These are phyloP conservation scores for Ceratobasidium sp. DNA, from an alignment of 1,284 basidiomycete species.

Conservation along the genomic window DNA sequence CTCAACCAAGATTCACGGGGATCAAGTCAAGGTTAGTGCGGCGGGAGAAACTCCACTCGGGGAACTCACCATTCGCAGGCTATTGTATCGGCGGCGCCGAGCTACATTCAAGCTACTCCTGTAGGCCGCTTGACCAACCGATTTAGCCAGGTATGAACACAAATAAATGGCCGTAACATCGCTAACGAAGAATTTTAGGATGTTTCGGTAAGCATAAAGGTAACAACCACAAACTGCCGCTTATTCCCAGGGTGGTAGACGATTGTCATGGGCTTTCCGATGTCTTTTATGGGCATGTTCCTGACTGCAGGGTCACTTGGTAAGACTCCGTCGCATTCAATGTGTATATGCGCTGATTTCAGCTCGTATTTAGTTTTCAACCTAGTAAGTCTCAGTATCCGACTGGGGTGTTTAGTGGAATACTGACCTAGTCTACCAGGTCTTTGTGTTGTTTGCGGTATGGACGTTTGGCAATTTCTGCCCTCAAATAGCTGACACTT, in stretches of 20 bases:
- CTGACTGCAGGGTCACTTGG: slow-evolving; percentile 1
- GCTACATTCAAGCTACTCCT: slow-evolving; percentile 7
- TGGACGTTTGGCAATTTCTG: not conserved
- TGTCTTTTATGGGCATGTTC: slow-evolving; percentile 4
- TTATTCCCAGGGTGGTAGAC: not conserved
- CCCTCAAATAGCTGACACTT: not conserved
- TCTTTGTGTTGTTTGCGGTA: slow-evolving; percentile 10
- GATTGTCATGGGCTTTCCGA: not conserved
- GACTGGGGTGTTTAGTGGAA: too few relatives aligned
- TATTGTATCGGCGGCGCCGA: not conserved
- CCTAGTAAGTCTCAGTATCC: not conserved
- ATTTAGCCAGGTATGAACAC: slow-evolving; percentile 29
- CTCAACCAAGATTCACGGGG: slow-evolving; percentile 10
- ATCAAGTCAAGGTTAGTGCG: slow-evolving; percentile 8
- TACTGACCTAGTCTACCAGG: not conserved
- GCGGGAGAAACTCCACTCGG: too few relatives aligned
- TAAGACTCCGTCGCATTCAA: not conserved
- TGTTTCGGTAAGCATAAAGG: not conserved
- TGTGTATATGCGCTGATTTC: not conserved
- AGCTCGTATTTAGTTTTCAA: not conserved
- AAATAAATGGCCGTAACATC: not conserved
- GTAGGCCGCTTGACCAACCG: not conserved
- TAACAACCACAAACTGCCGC: too few relatives aligned
- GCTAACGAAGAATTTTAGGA: not conserved
- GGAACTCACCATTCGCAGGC: not conserved